Evolutionary conservation across 768 basidiomycete genomes (phyloP), one percentile per base, ranked within the genome.

Genomic region (Mycena rebaudengoi): DNA sequence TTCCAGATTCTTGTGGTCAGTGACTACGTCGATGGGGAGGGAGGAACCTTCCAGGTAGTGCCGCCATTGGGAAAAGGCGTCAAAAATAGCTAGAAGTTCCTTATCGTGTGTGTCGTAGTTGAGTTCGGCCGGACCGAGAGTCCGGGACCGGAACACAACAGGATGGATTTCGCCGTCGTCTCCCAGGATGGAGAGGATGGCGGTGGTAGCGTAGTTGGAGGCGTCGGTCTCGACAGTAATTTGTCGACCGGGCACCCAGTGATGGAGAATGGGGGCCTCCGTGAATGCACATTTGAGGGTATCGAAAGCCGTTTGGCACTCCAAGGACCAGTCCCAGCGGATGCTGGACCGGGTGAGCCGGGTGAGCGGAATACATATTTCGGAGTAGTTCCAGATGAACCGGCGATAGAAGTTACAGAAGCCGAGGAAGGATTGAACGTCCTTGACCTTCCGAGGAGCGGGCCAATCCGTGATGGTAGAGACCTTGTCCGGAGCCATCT

Each of bases 101-200:
- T 81, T 80, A 63, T 84, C 76, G 64, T 82, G 74, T 3, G 76
- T 73, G 23, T 78, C 71, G 64, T 84, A 84, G 68, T 83, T 83
- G 25, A 74, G 53, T 55, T 84, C 79, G 0, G 78, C 21, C 1
- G 43, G 26, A 7, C 29, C 29, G 25, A 68, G 52, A n/a, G 66
- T 60, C 7, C 63, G 57, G n/a, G 58, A 56, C 11, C 41, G 58
- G 53, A 68, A 68, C 1, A 53, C 59, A 18, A 68, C 41, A 7
- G 54, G 68, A 21, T 60, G 65, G 26, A 65, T 45, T 20, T 64
- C 56, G 20, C 49, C 45, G 25, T 67, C 62, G 32, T 33, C 20
- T 25, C 28, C 39, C 14, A 29, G 14, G 18, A 50, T 54, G 1
- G 61, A 67, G 14, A 69, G 56, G 14, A 68, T 61, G 1, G 53